Evolutionary conservation across 352 stramenopile species (phyloP).

Genomic region (Phytophthora foliorum): DNA sequence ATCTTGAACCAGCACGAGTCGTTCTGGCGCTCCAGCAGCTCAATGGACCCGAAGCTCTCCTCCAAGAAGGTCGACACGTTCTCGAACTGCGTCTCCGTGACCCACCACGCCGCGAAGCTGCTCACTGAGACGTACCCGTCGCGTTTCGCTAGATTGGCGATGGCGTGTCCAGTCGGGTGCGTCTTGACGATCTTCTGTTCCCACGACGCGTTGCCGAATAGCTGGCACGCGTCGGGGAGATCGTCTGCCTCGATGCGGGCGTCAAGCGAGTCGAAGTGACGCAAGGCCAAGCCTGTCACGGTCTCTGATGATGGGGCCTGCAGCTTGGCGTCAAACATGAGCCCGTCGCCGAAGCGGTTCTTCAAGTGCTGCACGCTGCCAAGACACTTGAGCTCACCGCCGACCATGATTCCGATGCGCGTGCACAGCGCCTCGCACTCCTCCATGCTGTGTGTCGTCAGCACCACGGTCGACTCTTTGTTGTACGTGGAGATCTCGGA

Average conservation of each 20-base stretch:
- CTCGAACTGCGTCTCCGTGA: slow-evolving; percentile 66
- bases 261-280: slow-evolving; percentile 34
- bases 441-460: slow-evolving; percentile 98
- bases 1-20: slow-evolving; percentile 78
- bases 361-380: slow-evolving; percentile 96
- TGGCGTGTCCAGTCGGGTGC: slow-evolving; percentile 70
- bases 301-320: slow-evolving; percentile 35
- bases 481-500: slow-evolving; percentile 76
- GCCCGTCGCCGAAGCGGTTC: slow-evolving; percentile 94
- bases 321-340: slow-evolving; percentile 91
- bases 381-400: slow-evolving; percentile 79
- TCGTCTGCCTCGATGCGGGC: slow-evolving; percentile 28
- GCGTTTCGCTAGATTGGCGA: slow-evolving; percentile 60
- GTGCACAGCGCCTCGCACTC: slow-evolving; percentile 95
- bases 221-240: slow-evolving; percentile 47
- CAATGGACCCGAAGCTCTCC: slow-evolving; percentile 42
- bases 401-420: slow-evolving; percentile 95
- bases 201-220: slow-evolving; percentile 49
- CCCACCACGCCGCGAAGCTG: slow-evolving; percentile 66
- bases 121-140: slow-evolving; percentile 48
- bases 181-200: slow-evolving; percentile 50
- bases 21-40: slow-evolving; percentile 78
- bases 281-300: slow-evolving; percentile 11
- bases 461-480: slow-evolving; percentile 86
- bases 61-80: slow-evolving; percentile 50